Conservation (phyloP, 306 rosid species). For the Hippophae rhamnoides region DNA sequence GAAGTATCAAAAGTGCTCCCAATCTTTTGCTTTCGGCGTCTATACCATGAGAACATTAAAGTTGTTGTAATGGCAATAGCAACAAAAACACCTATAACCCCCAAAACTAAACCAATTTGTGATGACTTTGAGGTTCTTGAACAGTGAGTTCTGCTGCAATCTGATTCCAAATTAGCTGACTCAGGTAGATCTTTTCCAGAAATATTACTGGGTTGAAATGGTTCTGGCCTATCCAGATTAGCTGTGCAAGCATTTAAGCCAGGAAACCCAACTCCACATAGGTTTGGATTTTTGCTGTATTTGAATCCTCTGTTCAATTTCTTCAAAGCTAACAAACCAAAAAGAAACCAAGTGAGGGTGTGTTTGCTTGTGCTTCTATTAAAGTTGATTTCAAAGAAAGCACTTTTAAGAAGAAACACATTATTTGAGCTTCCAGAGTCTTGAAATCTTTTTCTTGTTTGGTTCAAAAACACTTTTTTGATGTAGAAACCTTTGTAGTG, state of each 20-base stretch:
- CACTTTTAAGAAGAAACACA: too few relatives aligned
- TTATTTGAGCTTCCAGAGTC: too few relatives aligned
- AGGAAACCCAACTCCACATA: conserved; percentile 67
- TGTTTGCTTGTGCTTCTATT: too few relatives aligned
- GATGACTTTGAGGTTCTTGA: conserved; percentile 36
- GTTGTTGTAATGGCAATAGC: conserved; percentile 27
- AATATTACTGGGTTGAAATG: conserved; percentile 43
- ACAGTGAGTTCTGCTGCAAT: conserved; percentile 38
- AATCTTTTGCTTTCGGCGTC: conserved; percentile 31
- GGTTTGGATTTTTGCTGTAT: conserved; percentile 51
- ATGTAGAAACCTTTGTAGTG: too few relatives aligned
- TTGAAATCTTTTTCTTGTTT: too few relatives aligned
- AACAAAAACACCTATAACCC: conserved; percentile 34
- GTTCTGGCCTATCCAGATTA: conserved; percentile 47
- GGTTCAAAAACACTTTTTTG: too few relatives aligned
- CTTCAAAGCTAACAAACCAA: conserved; percentile 33
- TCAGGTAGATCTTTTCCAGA: conserved; percentile 33
- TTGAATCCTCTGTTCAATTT: conserved; percentile 48
- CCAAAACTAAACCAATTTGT: conserved; percentile 41
- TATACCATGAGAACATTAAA: conserved; percentile 24
- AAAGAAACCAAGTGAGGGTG: too few relatives aligned
- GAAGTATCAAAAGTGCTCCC: conserved; percentile 28
- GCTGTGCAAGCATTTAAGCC: conserved; percentile 41
- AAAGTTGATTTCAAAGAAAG: too few relatives aligned
- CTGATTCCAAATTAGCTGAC: conserved; percentile 31